Evolutionary conservation across 805 yeast genomes (phyloP), one percentile per base, ranked within the genome.

Genomic region (Metschnikowia koreensis): DNA sequence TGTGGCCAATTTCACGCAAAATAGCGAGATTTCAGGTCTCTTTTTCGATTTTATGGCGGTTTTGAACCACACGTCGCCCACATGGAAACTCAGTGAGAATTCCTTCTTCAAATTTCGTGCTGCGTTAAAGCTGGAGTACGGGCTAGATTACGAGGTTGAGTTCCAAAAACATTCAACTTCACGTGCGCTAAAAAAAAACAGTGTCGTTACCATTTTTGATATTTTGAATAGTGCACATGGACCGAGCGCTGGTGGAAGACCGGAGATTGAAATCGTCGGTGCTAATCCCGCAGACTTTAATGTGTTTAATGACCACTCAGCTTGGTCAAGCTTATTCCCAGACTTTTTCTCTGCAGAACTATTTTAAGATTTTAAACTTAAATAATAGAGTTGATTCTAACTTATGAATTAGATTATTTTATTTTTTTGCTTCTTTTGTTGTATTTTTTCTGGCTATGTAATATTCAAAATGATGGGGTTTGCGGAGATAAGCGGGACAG

Each of bases 21-120:
- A 33, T 2, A 15, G 38, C 8, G 41, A 38, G 6, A 41, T 38
- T 36, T 9, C 36, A n/a, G 41, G n/a, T 10, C 33, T 42, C n/a
- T 50, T 53, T 29, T 53, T 50, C 38, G 58, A 55, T 28, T 53
- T 55, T 37, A 55, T 55, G 58, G 29, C 53, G 13, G 52, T 55
- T 17, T 46, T 55, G 9, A 38, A 42, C 38, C 38, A 44, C 39
- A 41, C 51, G 11, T 46, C 54, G 2, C 33, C 37, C 31, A 49
- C 55, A n/a, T 55, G 58, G 58, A 44, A 49, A 22, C 48, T 55
- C 37, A 50, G 58, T 36, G 52, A 40, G 11, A 46, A 27, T 6
- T 53, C 58, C 28, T 50, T 44, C 44, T 33, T 41, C 12, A 50
- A 50, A 44, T 43, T 55, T 28, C 39, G 51, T 10, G 41, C 13